Evolutionary conservation across 805 yeast genomes (phyloP).

Genomic region (Starmerella floris): DNA sequence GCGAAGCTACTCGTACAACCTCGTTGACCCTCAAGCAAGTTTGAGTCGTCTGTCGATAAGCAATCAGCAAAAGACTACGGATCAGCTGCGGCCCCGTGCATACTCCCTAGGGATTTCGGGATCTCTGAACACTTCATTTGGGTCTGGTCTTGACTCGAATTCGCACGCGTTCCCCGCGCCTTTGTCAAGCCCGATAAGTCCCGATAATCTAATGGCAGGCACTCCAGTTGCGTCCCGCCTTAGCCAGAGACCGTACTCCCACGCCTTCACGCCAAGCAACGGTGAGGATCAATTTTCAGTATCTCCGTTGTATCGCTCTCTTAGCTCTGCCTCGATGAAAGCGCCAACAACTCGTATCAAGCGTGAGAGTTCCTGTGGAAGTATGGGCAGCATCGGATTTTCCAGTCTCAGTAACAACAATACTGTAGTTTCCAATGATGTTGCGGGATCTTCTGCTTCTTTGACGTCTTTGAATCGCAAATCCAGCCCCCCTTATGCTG

Average conservation of each 20-base stretch:
- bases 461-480: background rate
- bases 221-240: background rate
- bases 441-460: background rate
- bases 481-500: background rate
- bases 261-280: slow-evolving; percentile 3
- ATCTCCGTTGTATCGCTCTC: background rate
- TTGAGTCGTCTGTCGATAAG: slow-evolving; percentile 7
- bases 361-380: background rate
- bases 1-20: slow-evolving; percentile 15
- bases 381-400: background rate
- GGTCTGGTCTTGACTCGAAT: background rate
- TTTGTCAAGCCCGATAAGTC: slow-evolving; percentile 18
- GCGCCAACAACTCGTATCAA: background rate
- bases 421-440: background rate
- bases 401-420: background rate
- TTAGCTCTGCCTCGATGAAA: slow-evolving; percentile 2
- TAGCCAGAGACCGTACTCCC: slow-evolving; percentile 4
- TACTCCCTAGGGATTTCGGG: slow-evolving; percentile 11
- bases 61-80: background rate
- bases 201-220: slow-evolving; percentile 1
- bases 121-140: background rate
- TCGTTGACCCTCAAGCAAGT: slow-evolving; percentile 4
- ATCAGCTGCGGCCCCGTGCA: slow-evolving; percentile 10
- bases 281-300: slow-evolving; percentile 1
- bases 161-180: slow-evolving; percentile 17